A percentile compares a stretch with the other conserved stretches of the same genome.
These are phyloP conservation scores for Fusarium pseudograminearum DNA, from an alignment of 2,329 filamentous ascomycete genomes.

Conservation along the genomic window DNA sequence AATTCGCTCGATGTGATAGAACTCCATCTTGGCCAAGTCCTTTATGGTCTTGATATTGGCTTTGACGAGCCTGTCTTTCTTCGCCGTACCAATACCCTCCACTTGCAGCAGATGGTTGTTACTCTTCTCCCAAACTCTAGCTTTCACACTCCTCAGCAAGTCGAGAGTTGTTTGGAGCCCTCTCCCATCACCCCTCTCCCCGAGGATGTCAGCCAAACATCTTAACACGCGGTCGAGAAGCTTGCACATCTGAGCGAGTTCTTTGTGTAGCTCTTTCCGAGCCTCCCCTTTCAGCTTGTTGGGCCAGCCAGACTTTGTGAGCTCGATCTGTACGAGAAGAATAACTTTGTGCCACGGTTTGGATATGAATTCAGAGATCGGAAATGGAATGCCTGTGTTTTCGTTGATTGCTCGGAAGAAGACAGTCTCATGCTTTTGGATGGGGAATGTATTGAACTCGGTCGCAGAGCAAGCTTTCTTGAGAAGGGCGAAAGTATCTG, in stretches of 20 bases:
- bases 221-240: constrained; percentile 53
- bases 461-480: constrained; percentile 54
- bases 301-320: constrained; percentile 73
- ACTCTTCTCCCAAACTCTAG: constrained; percentile 84
- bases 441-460: constrained; percentile 55
- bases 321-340: constrained; percentile 78
- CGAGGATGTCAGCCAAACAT: constrained; percentile 56
- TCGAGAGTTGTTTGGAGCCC: constrained; percentile 78
- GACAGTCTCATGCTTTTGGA: constrained; percentile 51
- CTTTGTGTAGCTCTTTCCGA: constrained; percentile 51
- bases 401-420: constrained; percentile 57
- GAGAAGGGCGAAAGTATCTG: constrained; percentile 52
- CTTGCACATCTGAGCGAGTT: constrained; percentile 50
- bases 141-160: constrained; percentile 80
- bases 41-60: constrained; percentile 79
- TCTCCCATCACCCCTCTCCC: constrained; percentile 68
- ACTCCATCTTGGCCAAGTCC: constrained; percentile 74
- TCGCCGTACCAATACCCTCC: constrained; percentile 78
- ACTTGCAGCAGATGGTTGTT: constrained; percentile 87
- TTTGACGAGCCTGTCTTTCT: constrained; percentile 78
- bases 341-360: constrained; percentile 79
- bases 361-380: constrained; percentile 59
- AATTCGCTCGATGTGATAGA: constrained; percentile 79
- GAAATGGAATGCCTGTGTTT: constrained; percentile 55
- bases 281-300: constrained; percentile 56